These are phyloP conservation scores for Nectriaceae sp. DNA, from an alignment of 2,329 filamentous ascomycete species.

Conservation along the genomic window DNA sequence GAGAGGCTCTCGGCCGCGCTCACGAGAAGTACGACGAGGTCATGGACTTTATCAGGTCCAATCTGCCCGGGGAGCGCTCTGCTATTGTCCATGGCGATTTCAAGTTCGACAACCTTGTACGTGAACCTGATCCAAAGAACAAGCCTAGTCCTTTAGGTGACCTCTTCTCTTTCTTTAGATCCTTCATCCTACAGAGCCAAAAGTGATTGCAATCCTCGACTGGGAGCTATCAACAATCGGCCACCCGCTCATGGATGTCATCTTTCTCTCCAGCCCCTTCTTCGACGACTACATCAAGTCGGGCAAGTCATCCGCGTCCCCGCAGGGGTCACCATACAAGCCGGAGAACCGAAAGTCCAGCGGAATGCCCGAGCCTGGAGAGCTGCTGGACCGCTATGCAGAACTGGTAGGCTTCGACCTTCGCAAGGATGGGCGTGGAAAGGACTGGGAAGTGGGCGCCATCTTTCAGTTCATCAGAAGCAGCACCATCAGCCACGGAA, in stretches of 20 bases:
- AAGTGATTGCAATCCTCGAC: slow-evolving; percentile 10
- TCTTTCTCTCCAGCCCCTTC: slow-evolving; percentile 3
- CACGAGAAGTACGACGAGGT: slow-evolving; percentile 4
- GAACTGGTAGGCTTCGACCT: slow-evolving; percentile 7
- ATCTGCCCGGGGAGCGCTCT: slow-evolving; percentile 4
- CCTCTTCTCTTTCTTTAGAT: not conserved
- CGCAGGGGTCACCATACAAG: not conserved
- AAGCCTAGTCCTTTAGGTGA: no score
- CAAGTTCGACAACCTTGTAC: slow-evolving; percentile 16
- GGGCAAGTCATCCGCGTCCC: no score
- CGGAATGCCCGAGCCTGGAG: slow-evolving; percentile 1
- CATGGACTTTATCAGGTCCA: slow-evolving; percentile 1
- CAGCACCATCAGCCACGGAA: slow-evolving; percentile 9
- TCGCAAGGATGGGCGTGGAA: slow-evolving; percentile 6
- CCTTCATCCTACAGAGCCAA: slow-evolving; percentile 10
- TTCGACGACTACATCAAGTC: not conserved
- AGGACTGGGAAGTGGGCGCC: slow-evolving; percentile 7
- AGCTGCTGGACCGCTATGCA: slow-evolving; percentile 4
- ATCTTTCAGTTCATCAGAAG: slow-evolving; percentile 9
- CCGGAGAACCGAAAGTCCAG: not conserved
- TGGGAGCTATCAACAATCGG: slow-evolving; percentile 14
- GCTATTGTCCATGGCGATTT: slow-evolving; percentile 13
- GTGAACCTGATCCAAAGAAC: no score
- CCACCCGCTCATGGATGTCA: slow-evolving; percentile 11
- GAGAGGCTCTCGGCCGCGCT: slow-evolving; percentile 3